Conservation (phyloP, 2,329 filamentous ascomycete genomes). For the Aspergillus ruber region DNA sequence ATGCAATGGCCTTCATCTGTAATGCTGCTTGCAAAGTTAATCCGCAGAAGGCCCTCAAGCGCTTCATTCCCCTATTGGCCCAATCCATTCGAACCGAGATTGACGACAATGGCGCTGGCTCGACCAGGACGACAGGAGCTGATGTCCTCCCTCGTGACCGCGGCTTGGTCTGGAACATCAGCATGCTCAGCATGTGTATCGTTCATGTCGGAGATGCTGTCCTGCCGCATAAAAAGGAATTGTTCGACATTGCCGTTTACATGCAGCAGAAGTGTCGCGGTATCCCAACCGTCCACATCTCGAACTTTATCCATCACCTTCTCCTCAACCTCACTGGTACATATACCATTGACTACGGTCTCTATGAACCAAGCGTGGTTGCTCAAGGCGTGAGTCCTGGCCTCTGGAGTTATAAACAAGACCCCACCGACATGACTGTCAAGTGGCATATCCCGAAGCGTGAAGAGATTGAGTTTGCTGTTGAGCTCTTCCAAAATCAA, state of each 20-base stretch:
- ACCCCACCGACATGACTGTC: conserved; percentile 70
- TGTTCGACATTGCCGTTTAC: conserved; percentile 85
- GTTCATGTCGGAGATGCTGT: conserved; percentile 92
- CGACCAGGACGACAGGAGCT: conserved; percentile 84
- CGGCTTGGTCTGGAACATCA: conserved; percentile 92
- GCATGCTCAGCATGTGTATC: conserved; percentile 95
- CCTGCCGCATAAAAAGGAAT: conserved; percentile 77
- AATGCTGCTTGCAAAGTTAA: conserved; percentile 95
- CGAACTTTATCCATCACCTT: conserved; percentile 95
- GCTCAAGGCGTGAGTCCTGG: conserved; percentile 64
- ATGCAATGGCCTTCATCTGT: conserved; percentile 98
- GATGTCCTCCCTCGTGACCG: conserved; percentile 90
- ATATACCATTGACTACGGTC: conserved; percentile 80
- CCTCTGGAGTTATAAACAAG: conserved; percentile 77
- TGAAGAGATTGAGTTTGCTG: conserved; percentile 79
- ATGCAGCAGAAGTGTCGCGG: conserved; percentile 96
- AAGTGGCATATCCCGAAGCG: conserved; percentile 82
- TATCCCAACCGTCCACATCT: conserved; percentile 89
- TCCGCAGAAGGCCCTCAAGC: conserved; percentile 84
- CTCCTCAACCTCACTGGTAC: conserved; percentile 90
- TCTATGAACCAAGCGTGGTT: conserved; percentile 75
- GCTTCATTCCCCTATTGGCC: conserved; percentile 83
- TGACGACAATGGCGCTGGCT: conserved; percentile 91
- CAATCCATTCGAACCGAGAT: conserved; percentile 93
- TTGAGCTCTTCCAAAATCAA: conserved; percentile 81